A percentile compares a stretch with the other conserved stretches of the same genome.
These are phyloP conservation scores for Wickerhamomyces hampshirensis DNA, from an alignment of 805 yeast genomes.

Conservation along the genomic window DNA sequence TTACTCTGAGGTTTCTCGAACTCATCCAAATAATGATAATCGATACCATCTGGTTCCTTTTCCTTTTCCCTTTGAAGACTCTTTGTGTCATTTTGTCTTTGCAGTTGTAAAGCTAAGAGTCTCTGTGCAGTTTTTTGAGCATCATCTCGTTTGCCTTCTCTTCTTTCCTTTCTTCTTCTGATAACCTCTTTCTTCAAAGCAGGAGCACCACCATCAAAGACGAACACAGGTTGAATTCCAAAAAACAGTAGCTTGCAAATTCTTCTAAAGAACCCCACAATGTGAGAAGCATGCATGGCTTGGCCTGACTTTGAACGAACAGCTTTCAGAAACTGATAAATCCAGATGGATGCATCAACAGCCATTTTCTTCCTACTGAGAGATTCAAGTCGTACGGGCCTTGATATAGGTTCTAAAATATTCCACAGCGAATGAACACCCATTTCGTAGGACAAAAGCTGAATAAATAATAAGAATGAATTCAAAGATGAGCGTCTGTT, in stretches of 20 bases:
- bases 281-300: constrained; percentile 72
- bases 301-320: constrained; percentile 84
- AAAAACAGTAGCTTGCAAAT: constrained; percentile 84
- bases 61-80: constrained; percentile 7
- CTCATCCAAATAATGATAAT: constrained; percentile 34
- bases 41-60: constrained; percentile 16
- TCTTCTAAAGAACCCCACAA: constrained; percentile 92
- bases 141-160: constrained; percentile 69
- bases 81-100: constrained; percentile 29
- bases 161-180: constrained; percentile 59
- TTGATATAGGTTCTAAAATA: constrained; percentile 80
- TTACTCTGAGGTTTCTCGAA: constrained; percentile 11
- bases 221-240: constrained; percentile 86
- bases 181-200: constrained; percentile 76
- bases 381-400: constrained; percentile 86
- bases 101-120: constrained; percentile 75
- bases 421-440: constrained; percentile 97
- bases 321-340: constrained; percentile 93
- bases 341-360: constrained; percentile 98
- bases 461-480: background rate
- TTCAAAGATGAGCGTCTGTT: background rate
- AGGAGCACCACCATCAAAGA: constrained; percentile 96
- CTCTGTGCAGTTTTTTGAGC: constrained; percentile 74
- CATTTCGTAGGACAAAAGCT: constrained; percentile 55
- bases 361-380: constrained; percentile 76